Conservation (phyloP, 495 filamentous ascomycete species). For the Neurospora sp. region DNA sequence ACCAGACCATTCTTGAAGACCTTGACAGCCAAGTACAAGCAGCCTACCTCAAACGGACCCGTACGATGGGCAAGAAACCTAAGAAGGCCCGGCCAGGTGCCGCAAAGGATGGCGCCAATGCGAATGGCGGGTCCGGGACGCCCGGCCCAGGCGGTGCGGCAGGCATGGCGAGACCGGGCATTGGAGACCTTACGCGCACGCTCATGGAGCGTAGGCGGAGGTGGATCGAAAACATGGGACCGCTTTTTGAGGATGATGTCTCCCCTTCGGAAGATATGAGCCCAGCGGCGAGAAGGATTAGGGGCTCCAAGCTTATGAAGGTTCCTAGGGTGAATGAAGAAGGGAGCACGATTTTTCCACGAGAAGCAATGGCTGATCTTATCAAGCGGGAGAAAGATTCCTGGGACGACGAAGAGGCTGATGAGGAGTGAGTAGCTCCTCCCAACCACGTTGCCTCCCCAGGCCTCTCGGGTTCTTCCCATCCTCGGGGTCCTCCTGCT, state of each 20-base stretch:
- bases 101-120: conserved; percentile 39
- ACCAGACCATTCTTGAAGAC: conserved; percentile 91
- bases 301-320: conserved; percentile 18
- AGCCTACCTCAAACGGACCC: conserved; percentile 92
- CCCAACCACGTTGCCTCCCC: not conserved
- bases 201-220: conserved; percentile 80
- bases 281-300: not conserved
- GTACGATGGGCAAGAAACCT: conserved; percentile 82
- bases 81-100: conserved; percentile 75
- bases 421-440: conserved; percentile 26
- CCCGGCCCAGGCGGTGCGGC: conserved; percentile 38
- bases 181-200: conserved; percentile 80
- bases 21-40: conserved; percentile 91
- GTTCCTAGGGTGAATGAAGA: conserved; percentile 35
- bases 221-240: conserved; percentile 81
- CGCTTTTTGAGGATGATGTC: conserved; percentile 68
- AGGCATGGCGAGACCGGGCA: conserved; percentile 62
- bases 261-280: not conserved
- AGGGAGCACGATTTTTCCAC: conserved; percentile 52
- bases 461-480: not conserved
- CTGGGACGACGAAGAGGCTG: conserved; percentile 65
- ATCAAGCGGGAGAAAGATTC: conserved; percentile 62
- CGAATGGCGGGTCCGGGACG: conserved; percentile 42
- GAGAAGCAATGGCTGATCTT: conserved; percentile 36
- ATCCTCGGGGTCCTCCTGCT: not conserved